Base-by-base conservation (phyloP, 345 rosid species). In the Pugionium cornutum region DNA sequence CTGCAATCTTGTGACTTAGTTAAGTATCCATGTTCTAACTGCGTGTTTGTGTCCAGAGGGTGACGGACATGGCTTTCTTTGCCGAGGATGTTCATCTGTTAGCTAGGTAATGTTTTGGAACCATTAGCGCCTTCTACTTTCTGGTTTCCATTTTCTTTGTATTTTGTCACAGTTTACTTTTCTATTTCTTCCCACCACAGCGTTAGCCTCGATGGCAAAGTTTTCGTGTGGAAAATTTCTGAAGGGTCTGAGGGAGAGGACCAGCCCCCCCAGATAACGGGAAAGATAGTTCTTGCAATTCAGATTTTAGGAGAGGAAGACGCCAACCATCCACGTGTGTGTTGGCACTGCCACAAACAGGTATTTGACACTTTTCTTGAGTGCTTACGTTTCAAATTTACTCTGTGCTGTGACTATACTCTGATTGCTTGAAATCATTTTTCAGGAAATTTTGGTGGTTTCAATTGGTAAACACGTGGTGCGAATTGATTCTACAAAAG, bases 301-400 rank as follows among this genome's bases (percentile, higher is more conserved):
- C 92, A 88, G 65, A 81, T 94, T 55, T 44, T 65, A 36, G 82
- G 81, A 52, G 81, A 83, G 58, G 84, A 60, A 44, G 86, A 86
- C 47, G 56, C 76, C 37, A 75, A 70, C 50, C 89, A 86, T 71
- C 97, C 99, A 18, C 85, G 86, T 48, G 82, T 90, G 50, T 94
- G 96, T 76, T 94, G 99, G 99, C 97, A 94, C 69, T 82, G 83
- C 68, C 87, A 88, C 84, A 94, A 85, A 69, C 96, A 88, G 77
- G 99, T 90, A 84, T 55, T 92, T 80, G 66, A 87, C 82, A 78
- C 67, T 63, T 37, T 62, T 54, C 30, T n/a, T 41, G 28, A 72
- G 39, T 44, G 53, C 28, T 27, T 53, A 30, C 67, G 45, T 62
- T 40, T 35, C 2, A 7, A 64, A 10, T 62, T 41, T 57, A 43